Conservation (phyloP, 2,329 filamentous ascomycete genomes). For the Dothistroma septosporum region DNA sequence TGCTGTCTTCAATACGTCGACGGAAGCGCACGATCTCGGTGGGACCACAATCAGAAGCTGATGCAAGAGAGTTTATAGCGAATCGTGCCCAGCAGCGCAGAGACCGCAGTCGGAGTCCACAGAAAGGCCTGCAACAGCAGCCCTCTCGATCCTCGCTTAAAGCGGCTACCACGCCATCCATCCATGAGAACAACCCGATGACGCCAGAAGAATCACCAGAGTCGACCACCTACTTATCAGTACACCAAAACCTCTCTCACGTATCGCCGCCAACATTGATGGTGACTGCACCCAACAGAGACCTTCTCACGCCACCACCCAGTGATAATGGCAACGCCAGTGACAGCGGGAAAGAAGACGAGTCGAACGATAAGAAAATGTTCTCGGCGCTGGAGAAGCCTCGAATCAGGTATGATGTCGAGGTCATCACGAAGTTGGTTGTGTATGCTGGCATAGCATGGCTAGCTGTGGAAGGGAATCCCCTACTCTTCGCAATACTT, state of each 20-base stretch:
- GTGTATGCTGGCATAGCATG: constrained; percentile 92
- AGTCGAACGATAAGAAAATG: constrained; percentile 56
- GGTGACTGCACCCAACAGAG: constrained; percentile 30
- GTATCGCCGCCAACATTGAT: constrained; percentile 35
- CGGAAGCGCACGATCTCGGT: constrained; percentile 80
- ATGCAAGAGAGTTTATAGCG: constrained; percentile 91
- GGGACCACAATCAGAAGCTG: constrained; percentile 90
- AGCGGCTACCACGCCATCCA: constrained; percentile 1
- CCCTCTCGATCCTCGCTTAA: constrained; percentile 10
- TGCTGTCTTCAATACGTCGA: constrained; percentile 77
- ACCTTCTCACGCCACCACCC: constrained; percentile 33
- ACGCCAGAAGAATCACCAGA: constrained; percentile 17
- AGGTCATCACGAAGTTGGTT: constrained; percentile 93
- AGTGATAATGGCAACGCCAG: constrained; percentile 30
- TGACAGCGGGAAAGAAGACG: constrained; percentile 35
- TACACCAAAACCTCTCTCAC: constrained; percentile 6
- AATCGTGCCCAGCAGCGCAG: constrained; percentile 71
- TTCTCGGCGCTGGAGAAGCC: constrained; percentile 81
- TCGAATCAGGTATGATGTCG: constrained; percentile 93
- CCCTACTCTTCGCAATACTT: constrained; percentile 56
- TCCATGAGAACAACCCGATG: constrained; percentile 3
- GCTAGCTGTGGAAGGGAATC: constrained; percentile 72
- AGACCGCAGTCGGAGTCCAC: constrained; percentile 35
- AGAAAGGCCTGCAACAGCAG: constrained; percentile 10
- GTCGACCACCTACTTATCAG: constrained; percentile 12